Evolutionary conservation across 2,329 filamentous ascomycete species (phyloP).

Genomic region (Pestalotiopsis sp.): DNA sequence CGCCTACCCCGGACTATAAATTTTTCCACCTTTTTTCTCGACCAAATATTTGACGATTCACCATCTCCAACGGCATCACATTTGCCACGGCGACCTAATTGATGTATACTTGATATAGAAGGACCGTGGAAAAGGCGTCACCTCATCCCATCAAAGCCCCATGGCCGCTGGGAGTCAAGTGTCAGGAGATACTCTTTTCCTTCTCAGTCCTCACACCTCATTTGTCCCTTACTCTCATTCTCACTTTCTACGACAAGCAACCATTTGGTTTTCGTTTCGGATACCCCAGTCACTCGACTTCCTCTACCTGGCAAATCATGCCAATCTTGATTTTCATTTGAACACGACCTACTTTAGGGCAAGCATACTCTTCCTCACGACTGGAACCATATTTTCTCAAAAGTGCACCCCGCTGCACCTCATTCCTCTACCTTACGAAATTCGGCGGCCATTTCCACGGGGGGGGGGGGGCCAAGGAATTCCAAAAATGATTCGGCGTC

Average conservation of each 20-base stretch:
- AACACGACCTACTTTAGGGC: conserved; percentile 2
- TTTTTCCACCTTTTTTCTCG: neutral
- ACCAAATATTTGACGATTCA: neutral
- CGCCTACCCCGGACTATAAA: conserved; percentile 48
- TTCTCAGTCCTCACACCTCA: neutral
- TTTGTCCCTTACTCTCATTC: neutral
- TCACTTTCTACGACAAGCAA: conserved; percentile 2
- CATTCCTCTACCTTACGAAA: neutral
- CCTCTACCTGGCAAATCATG: conserved; percentile 7
- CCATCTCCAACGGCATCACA: neutral
- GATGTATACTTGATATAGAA: conserved; percentile 9
- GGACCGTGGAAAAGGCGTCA: neutral
- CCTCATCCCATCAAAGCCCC: neutral
- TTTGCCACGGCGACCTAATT: conserved; percentile 5
- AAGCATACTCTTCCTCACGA: conserved; percentile 4
- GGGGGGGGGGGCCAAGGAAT: conserved; percentile 1
- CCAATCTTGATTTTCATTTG: neutral
- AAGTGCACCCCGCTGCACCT: neutral
- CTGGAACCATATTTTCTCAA: neutral
- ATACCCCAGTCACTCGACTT: conserved; percentile 12
- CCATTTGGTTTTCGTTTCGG: conserved; percentile 8
- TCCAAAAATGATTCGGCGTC: neutral
- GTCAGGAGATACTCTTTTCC: neutral
- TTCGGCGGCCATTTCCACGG: neutral
- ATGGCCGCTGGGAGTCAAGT: neutral